phyloP scores from a whole-genome alignment of 2,329 filamentous ascomycete genomes.

The Tolypocladium nubicola region DNA sequence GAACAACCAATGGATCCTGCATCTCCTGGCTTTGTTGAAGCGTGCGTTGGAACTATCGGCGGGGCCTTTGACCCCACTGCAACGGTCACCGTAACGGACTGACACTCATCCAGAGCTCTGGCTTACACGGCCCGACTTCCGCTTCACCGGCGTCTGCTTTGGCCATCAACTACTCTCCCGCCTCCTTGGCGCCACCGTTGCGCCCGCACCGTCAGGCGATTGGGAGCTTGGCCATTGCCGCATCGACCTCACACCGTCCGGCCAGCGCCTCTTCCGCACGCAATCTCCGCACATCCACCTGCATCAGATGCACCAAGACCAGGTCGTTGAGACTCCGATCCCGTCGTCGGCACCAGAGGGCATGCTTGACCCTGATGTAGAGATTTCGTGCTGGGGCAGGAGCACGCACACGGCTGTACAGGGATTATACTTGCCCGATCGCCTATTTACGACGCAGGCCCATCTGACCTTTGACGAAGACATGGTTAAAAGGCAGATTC shows the following conservation, averaged over 20 bases:
- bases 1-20: constrained; percentile 61
- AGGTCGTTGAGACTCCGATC: neutral
- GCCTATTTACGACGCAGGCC: neutral
- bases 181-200: neutral
- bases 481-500: neutral
- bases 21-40: constrained; percentile 48
- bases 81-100: neutral
- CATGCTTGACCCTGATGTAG: constrained; percentile 13
- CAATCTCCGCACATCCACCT: constrained; percentile 51
- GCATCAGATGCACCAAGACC: constrained; percentile 52
- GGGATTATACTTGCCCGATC: constrained; percentile 53
- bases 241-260: neutral
- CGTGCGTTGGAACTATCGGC: constrained; percentile 14
- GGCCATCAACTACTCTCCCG: neutral
- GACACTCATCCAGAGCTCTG: neutral
- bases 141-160: neutral
- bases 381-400: constrained; percentile 47
- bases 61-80: neutral
- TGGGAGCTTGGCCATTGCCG: neutral
- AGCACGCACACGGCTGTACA: constrained; percentile 59
- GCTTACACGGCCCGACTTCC: neutral
- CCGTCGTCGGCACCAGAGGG: neutral
- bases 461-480: neutral
- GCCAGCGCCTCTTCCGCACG: neutral
- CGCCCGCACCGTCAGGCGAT: neutral